Evolutionary conservation across 768 basidiomycete species (phyloP).

Genomic region (Calvatia gigantea): DNA sequence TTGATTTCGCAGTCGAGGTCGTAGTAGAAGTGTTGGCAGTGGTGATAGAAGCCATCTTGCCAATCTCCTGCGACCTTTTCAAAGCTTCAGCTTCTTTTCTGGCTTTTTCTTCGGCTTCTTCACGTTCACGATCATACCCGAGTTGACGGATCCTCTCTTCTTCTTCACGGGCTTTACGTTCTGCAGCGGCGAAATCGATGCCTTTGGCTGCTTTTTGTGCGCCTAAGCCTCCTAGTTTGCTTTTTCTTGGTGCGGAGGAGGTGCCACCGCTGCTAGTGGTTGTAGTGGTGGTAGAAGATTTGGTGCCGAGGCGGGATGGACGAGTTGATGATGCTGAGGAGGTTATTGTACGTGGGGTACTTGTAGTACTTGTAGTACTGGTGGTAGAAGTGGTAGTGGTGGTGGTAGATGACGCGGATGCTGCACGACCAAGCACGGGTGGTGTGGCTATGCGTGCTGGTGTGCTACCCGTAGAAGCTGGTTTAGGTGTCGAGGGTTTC

Average conservation of each 20-base stretch:
- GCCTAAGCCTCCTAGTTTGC: slow-evolving; percentile 70
- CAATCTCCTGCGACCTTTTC: slow-evolving; percentile 35
- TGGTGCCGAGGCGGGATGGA: slow-evolving; percentile 35
- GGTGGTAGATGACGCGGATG: slow-evolving; percentile 33
- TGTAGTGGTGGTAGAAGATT: slow-evolving; percentile 30
- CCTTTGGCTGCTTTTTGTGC: slow-evolving; percentile 86
- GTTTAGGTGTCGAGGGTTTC: slow-evolving; percentile 65
- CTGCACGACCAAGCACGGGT: slow-evolving; percentile 55
- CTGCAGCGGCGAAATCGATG: slow-evolving; percentile 93
- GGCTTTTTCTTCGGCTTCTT: slow-evolving; percentile 79
- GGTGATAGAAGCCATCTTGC: slow-evolving; percentile 24
- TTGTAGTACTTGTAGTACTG: slow-evolving; percentile 45
- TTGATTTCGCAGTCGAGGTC: slow-evolving; percentile 14
- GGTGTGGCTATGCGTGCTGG: slow-evolving; percentile 44
- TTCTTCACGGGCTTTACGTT: slow-evolving; percentile 86
- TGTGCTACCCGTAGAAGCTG: slow-evolving; percentile 45
- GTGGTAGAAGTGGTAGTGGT: slow-evolving; percentile 26
- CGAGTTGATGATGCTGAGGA: slow-evolving; percentile 62
- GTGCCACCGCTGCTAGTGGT: slow-evolving; percentile 23
- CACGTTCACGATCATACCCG: slow-evolving; percentile 84
- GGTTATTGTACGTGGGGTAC: slow-evolving; percentile 55
- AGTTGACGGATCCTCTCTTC: slow-evolving; percentile 89
- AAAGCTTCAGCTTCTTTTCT: slow-evolving; percentile 57
- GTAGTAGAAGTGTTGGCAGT: slow-evolving; percentile 21
- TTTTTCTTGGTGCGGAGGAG: slow-evolving; percentile 48